These are phyloP conservation scores for Gossypium ekmanianum DNA, from an alignment of 345 rosid genomes.

Conservation along the genomic window DNA sequence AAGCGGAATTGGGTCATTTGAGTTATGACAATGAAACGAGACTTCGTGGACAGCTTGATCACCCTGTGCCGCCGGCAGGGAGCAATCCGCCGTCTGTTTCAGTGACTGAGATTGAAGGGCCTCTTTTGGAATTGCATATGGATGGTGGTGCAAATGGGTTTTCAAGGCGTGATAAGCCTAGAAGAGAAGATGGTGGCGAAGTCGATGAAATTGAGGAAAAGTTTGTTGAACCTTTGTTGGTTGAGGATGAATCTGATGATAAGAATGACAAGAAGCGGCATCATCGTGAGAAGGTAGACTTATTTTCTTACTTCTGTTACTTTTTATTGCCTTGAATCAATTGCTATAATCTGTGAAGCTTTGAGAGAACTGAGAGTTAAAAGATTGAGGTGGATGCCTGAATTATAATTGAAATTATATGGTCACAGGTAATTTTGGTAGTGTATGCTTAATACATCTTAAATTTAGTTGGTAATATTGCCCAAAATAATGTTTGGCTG, in stretches of 20 bases:
- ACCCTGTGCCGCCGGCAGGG: slow-evolving; percentile 56
- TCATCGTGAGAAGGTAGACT: slow-evolving; percentile 25
- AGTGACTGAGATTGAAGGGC: slow-evolving; percentile 41
- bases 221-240: slow-evolving; percentile 48
- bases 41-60: slow-evolving; percentile 56
- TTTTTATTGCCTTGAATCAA: background rate
- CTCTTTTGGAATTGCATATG: slow-evolving; percentile 33
- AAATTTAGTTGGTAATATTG: background rate
- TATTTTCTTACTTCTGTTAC: background rate
- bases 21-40: slow-evolving; percentile 30
- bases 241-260: slow-evolving; percentile 41
- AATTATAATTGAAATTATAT: background rate
- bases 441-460: background rate
- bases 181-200: slow-evolving; percentile 26
- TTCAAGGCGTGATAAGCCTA: slow-evolving; percentile 20
- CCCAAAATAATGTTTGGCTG: background rate
- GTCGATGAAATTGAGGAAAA: slow-evolving; percentile 51
- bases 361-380: background rate
- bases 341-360: background rate
- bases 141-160: slow-evolving; percentile 28
- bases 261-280: slow-evolving; percentile 19
- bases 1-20: slow-evolving; percentile 26
- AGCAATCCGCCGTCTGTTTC: slow-evolving; percentile 51
- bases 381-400: background rate
- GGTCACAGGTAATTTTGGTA: background rate